Base-by-base conservation (phyloP, 805 yeast genomes). In the Starmera amethionina region DNA sequence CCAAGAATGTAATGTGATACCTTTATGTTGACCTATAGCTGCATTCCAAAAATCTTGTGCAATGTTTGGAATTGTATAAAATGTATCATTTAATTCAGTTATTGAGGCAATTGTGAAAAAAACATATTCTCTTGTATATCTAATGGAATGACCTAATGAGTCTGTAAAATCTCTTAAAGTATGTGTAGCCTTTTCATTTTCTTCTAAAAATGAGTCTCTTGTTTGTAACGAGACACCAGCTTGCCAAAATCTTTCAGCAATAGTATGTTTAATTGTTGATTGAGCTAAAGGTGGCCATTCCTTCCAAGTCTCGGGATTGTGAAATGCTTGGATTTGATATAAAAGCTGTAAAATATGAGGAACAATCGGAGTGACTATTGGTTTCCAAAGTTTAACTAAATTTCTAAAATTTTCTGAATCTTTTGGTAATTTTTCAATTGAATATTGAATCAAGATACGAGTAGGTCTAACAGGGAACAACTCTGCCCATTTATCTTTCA, bases 161-260 rank as follows among this genome's bases (percentile, higher is more conserved):
- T 94, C 97, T 0, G 98, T 97, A 68, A 93, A 93, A 62, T 93
- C 98, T 48, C 97, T 73, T 42, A 93, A 64, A 0, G 98, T 89
- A 47, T 83, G 82, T 68, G 93, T 86, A 0, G 98, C 97, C 56
- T 83, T 87, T 42, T 86, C 95, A 52, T 80, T 88, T 56, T 93
- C 97, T 56, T 85, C 95, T 46, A 93, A 81, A 50, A 93, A 94
- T 30, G 93, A 88, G 56, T 93, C 97, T 52, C 86, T 82, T 3
- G 95, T 79, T 61, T 93, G 95, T 42, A 85, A 83, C 1, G 96
- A 85, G 18, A 95, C 94, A 14, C 98, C 98, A 45, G 88, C 95
- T 56, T 94, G 97, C 99, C 99, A 93, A 59, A 93, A 93, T 52
- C 97, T 70, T 64, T 93, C 99, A 56, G 81, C 78, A 38, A 94